Evolutionary conservation across 1,139 yeast species (phyloP), one percentile per base, ranked within the genome.

Genomic region (Yamadazyma dushanensis): DNA sequence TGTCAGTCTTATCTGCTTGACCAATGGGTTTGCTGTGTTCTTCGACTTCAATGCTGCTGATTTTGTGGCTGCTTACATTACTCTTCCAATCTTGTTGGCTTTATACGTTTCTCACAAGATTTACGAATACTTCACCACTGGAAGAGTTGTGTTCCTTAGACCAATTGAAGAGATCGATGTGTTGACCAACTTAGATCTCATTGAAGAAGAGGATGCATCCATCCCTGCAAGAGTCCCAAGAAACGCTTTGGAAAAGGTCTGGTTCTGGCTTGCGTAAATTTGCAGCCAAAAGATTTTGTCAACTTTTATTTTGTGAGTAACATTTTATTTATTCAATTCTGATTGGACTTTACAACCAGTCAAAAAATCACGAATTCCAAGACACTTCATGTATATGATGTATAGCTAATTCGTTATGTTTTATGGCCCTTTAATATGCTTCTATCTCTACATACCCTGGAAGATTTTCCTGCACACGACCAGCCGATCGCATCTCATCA

Each of bases 61-160:
- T 53, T 80, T 80, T 49, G 59, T 80, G 37, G 83, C 84, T 16
- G 78, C 83, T 6, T 80, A 80, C 56, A 66, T 80, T 44, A 78
- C 83, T 1, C 53, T 80, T 37, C 85, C 84, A 5, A 65, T 78
- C 26, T 70, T 79, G 32, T 18, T 73, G 0, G 62, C 57, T 9
- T 59, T 78, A 28, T 79, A 74, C 50, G 38, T 64, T 16, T 79
- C 61, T n/a, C 73, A 68, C 46, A 57, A 63, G 35, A 4, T 49
- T 13, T 68, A 61, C 41, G 54, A 64, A 22, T 59, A 53, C 40
- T 45, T 54, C 41, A 35, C 17, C 14, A 51, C 67, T 29, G 61
- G 53, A 7, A 44, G 36, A 36, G n/a, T 42, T 18, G 27, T 35
- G 29, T 44, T 36, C 22, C 8, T 31, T 1, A 35, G 38, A 24